Conservation (phyloP, 495 filamentous ascomycete species). For the Neurospora sp. region DNA sequence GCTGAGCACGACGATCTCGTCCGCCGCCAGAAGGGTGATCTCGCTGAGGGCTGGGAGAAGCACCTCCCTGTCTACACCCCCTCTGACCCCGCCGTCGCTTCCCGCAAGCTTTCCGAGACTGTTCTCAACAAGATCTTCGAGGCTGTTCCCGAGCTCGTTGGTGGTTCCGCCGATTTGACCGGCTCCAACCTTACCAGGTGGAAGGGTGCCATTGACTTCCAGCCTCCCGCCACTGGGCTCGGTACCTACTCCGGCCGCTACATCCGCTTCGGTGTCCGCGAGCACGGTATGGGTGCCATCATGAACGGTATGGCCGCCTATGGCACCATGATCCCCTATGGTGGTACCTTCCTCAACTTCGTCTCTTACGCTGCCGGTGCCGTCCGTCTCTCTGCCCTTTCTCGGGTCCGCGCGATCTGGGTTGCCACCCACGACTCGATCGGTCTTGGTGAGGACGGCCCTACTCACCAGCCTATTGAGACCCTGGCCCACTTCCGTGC, state of each 20-base stretch:
- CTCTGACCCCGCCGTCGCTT: constrained; percentile 72
- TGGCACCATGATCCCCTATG: constrained; percentile 86
- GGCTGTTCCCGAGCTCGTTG: constrained; percentile 79
- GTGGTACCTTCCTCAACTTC: constrained; percentile 98
- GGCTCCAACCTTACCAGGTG: constrained; percentile 97
- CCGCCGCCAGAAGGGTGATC: constrained; percentile 71
- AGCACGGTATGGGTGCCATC: constrained; percentile 95
- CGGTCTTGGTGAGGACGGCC: constrained; percentile 96
- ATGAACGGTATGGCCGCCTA: constrained; percentile 98
- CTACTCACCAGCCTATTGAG: constrained; percentile 98
- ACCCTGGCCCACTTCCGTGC: constrained; percentile 99
- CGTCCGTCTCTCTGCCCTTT: constrained; percentile 86
- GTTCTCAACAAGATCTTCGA: constrained; percentile 83
- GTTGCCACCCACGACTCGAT: constrained; percentile 99
- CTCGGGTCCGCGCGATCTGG: constrained; percentile 87
- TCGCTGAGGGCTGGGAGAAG: constrained; percentile 97
- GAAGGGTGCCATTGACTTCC: constrained; percentile 97
- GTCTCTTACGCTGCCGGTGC: constrained; percentile 96
- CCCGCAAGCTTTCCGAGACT: constrained; percentile 89
- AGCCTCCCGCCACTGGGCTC: constrained; percentile 74
- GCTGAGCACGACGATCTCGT: constrained; percentile 66
- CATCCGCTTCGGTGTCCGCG: constrained; percentile 92
- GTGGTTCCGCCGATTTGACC: constrained; percentile 95
- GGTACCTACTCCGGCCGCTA: constrained; percentile 89
- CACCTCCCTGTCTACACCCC: constrained; percentile 85